Base-by-base conservation (phyloP, 148 eudicot genomes). In the Diospyros kaki region DNA sequence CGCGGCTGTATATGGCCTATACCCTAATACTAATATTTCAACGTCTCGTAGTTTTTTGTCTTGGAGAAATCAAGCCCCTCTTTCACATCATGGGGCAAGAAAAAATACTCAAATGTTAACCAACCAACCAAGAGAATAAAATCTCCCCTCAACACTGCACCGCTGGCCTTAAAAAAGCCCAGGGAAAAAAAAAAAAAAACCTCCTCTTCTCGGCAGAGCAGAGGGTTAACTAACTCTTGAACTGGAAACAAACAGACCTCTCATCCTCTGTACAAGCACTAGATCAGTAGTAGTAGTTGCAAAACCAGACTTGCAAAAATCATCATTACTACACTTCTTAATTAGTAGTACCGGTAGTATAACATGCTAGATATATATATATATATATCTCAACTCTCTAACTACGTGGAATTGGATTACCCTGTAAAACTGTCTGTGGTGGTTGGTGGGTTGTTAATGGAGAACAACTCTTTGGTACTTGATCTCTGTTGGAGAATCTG, bases 401-500 rank as follows among this genome's bases (percentile, higher is more conserved):
- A 28, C 28, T 28, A 28, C 0, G 28, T 28, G 28, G 28, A 45
- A 48, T 48, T 65, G 18, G 59, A 58, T 60, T 72, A n/a, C 15
- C 51, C 42, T 59, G 9, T 50, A 44, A 46, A 39, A 28, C 17
- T 28, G 28, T 28, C 28, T 28, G 28, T 28, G 28, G 28, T 28
- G 28, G 28, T 28, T 28, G 28, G 28, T 28, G 64, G 51, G 56
- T 64, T 12, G 51, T 69, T 60, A 82, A 40, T 80, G 73, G 46
- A 74, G 78, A 28, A 69, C 53, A 65, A 84, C 45, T 67, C 83
- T 86, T 58, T 82, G 84, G 80, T 76, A 87, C 75, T 84, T 87
- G 15, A 73, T 71, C 58, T 80, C 81, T 15, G 58, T 77, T 1
- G 80, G 76, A 11, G 79, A 72, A 73, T 82, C 81, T 66, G 72